Conservation (phyloP, 768 basidiomycete species). For the Boletus rubroflammeus region DNA sequence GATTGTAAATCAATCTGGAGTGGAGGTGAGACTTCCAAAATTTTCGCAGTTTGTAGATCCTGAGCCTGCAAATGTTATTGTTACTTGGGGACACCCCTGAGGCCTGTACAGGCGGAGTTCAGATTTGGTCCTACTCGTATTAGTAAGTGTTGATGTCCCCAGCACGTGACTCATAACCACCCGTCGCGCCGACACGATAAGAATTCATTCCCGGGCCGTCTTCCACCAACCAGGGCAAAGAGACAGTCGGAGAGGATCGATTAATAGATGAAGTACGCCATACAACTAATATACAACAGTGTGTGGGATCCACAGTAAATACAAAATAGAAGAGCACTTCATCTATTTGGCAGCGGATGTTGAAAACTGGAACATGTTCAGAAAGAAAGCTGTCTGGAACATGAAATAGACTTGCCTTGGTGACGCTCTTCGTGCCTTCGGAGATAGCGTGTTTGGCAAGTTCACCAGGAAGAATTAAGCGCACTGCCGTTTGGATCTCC, state of each 20-base stretch:
- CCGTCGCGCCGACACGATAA: neutral
- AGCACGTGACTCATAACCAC: neutral
- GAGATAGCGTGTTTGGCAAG: slow-evolving; percentile 98
- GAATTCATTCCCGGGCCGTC: neutral
- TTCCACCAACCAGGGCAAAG: neutral
- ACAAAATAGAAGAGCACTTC: slow-evolving; percentile 6
- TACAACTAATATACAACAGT: slow-evolving; percentile 35
- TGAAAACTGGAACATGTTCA: slow-evolving; percentile 35
- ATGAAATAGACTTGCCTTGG: slow-evolving; percentile 39
- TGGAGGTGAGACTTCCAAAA: no score
- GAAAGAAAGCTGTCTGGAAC: neutral
- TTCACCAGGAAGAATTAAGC: slow-evolving; percentile 94
- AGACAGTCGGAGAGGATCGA: slow-evolving; percentile 5
- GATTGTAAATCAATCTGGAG: no score
- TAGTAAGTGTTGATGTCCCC: neutral
- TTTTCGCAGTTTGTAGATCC: no score
- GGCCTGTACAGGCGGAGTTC: no score
- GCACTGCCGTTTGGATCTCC: slow-evolving; percentile 95
- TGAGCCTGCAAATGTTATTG: no score
- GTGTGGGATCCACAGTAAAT: slow-evolving; percentile 12
- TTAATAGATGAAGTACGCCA: slow-evolving; percentile 28
- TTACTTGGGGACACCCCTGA: no score
- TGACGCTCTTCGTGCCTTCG: slow-evolving; percentile 81
- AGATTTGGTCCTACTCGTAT: no score
- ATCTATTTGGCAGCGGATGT: slow-evolving; percentile 43